Conservation (phyloP, 2,329 filamentous ascomycete genomes). For the Ophiostoma perfectum region DNA sequence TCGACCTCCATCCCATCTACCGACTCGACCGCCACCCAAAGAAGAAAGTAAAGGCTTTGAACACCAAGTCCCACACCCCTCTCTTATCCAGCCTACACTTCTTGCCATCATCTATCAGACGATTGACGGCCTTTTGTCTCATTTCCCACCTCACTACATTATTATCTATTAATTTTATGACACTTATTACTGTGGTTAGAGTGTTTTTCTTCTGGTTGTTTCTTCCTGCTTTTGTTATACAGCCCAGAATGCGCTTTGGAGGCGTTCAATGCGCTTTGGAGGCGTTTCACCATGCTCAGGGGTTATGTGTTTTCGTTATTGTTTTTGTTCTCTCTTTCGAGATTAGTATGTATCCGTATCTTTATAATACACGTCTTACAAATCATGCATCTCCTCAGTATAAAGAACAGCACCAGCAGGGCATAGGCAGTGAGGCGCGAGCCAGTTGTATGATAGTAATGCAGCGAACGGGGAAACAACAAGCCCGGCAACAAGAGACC, state of each 20-base stretch:
- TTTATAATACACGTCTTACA: background rate
- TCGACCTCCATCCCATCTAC: slow-evolving; percentile 2
- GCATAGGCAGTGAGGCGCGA: too few relatives aligned
- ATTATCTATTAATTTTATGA: background rate
- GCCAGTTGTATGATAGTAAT: background rate
- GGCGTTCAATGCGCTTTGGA: background rate
- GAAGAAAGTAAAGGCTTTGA: slow-evolving; percentile 16
- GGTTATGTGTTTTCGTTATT: background rate
- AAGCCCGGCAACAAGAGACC: too few relatives aligned
- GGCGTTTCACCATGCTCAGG: background rate
- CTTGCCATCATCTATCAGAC: background rate
- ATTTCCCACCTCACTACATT: background rate
- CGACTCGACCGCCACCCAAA: slow-evolving; percentile 7
- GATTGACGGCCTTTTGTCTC: background rate
- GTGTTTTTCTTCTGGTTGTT: background rate
- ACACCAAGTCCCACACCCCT: background rate
- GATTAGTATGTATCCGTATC: background rate
- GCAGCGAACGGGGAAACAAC: too few relatives aligned
- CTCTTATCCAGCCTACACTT: background rate
- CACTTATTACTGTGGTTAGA: background rate
- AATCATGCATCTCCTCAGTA: too few relatives aligned
- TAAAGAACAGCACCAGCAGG: too few relatives aligned
- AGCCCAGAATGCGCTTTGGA: background rate
- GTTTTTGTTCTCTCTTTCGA: background rate
- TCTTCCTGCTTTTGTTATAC: background rate